These are phyloP conservation scores for Rhytidhysteron rufulum DNA, from an alignment of 2,329 filamentous ascomycete genomes.

Conservation along the genomic window DNA sequence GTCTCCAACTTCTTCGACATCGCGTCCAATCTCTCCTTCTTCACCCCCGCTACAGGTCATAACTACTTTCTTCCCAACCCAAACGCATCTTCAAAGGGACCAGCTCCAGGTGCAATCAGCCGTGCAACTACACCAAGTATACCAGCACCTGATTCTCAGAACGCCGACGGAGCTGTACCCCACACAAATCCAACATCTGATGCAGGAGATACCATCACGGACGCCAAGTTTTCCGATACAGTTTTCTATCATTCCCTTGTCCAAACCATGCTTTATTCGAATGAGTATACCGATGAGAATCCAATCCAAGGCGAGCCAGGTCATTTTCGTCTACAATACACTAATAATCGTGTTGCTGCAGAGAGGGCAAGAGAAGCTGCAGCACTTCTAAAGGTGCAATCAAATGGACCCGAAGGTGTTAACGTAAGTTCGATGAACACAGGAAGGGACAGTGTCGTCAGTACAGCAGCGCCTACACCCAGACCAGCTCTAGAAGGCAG, in stretches of 20 bases:
- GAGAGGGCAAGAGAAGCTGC: slow-evolving; percentile 33
- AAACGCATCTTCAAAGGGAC: slow-evolving; percentile 31
- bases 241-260: slow-evolving; percentile 45
- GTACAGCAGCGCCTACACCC: slow-evolving; percentile 27
- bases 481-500: slow-evolving; percentile 13
- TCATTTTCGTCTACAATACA: slow-evolving; percentile 54
- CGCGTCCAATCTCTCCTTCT: slow-evolving; percentile 52
- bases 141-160: slow-evolving; percentile 5
- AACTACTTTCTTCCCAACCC: slow-evolving; percentile 53
- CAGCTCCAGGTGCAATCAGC: slow-evolving; percentile 27
- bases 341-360: slow-evolving; percentile 40
- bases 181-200: slow-evolving; percentile 7
- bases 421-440: background rate
- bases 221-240: slow-evolving; percentile 26
- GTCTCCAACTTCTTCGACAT: slow-evolving; percentile 54
- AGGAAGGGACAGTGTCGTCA: slow-evolving; percentile 23
- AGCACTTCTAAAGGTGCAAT: slow-evolving; percentile 7
- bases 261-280: slow-evolving; percentile 51
- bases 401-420: slow-evolving; percentile 21
- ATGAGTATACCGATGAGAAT: slow-evolving; percentile 63
- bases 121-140: slow-evolving; percentile 16
- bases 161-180: slow-evolving; percentile 8
- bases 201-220: background rate
- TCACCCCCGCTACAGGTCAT: slow-evolving; percentile 57
- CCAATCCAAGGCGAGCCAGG: slow-evolving; percentile 61